Conservation (phyloP, 768 basidiomycete species). For the Russula virescens region DNA sequence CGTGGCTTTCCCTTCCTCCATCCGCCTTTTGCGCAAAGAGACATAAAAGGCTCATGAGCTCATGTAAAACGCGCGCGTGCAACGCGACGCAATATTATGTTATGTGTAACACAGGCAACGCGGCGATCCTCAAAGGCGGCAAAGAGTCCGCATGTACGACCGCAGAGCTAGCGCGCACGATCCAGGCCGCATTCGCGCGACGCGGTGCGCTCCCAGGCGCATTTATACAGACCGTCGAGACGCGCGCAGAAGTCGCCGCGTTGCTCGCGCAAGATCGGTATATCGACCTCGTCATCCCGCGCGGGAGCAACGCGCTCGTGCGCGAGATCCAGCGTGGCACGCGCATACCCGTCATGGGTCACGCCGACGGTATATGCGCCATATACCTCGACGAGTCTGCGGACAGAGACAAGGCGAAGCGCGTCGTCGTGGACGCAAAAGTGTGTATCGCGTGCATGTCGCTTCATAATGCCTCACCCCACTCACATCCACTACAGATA, state of each 20-base stretch:
- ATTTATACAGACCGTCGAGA: conserved; percentile 90
- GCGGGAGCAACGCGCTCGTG: conserved; percentile 90
- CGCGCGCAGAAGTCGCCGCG: conserved; percentile 84
- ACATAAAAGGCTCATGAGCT: no score
- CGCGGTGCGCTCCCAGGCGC: conserved; percentile 62
- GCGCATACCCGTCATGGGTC: conserved; percentile 96
- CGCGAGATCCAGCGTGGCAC: conserved; percentile 83
- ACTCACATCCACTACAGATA: conserved; percentile 44
- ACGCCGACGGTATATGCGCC: conserved; percentile 92
- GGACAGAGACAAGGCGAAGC: conserved; percentile 67
- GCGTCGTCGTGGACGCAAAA: conserved; percentile 87
- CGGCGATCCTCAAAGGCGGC: conserved; percentile 95
- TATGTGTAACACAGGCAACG: conserved; percentile 93
- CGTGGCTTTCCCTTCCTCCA: background rate
- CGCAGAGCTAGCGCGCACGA: conserved; percentile 67
- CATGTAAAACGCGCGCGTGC: no score
- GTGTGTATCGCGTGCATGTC: conserved; percentile 36
- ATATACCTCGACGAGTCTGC: conserved; percentile 86
- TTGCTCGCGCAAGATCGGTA: conserved; percentile 82
- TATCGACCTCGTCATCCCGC: conserved; percentile 95
- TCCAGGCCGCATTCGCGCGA: conserved; percentile 66
- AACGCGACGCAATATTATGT: no score
- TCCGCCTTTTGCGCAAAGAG: no score
- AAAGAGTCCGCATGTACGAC: conserved; percentile 89
- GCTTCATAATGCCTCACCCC: background rate